Conservation (phyloP, 1,284 basidiomycete genomes). For the Vanrija humicola region DNA sequence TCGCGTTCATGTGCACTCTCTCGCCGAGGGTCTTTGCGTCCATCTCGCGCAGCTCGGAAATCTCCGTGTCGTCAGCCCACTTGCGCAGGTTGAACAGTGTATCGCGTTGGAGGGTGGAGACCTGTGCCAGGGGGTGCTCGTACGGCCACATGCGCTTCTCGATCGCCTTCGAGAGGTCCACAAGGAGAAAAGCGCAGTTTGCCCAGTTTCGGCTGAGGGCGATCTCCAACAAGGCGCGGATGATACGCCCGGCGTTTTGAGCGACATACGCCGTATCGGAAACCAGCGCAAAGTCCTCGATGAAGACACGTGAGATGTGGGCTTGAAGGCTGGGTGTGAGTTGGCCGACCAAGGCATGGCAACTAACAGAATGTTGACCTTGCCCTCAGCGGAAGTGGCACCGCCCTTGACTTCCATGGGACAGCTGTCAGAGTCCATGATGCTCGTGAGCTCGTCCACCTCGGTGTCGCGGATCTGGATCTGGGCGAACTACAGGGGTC, state of each 20-base stretch:
- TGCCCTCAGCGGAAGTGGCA: constrained; percentile 72
- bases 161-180: constrained; percentile 89
- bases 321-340: constrained; percentile 62
- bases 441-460: constrained; percentile 70
- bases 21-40: constrained; percentile 72
- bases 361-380: constrained; percentile 80
- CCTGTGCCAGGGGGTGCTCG: constrained; percentile 85
- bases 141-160: constrained; percentile 94
- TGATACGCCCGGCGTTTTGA: constrained; percentile 89
- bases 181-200: constrained; percentile 69
- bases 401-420: constrained; percentile 65
- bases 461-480: constrained; percentile 91
- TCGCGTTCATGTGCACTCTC: constrained; percentile 81
- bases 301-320: constrained; percentile 71
- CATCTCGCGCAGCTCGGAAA: constrained; percentile 71
- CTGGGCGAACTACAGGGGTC: constrained; percentile 72
- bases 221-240: constrained; percentile 90
- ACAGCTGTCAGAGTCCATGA: constrained; percentile 70
- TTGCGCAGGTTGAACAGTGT: constrained; percentile 73
- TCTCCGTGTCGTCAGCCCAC: constrained; percentile 79
- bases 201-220: constrained; percentile 90
- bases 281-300: constrained; percentile 95
- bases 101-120: constrained; percentile 66
- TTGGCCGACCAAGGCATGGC: neutral
- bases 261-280: constrained; percentile 92